Conservation (phyloP, 202 grass and related monocot genomes). For the Eragrostis tef region DNA sequence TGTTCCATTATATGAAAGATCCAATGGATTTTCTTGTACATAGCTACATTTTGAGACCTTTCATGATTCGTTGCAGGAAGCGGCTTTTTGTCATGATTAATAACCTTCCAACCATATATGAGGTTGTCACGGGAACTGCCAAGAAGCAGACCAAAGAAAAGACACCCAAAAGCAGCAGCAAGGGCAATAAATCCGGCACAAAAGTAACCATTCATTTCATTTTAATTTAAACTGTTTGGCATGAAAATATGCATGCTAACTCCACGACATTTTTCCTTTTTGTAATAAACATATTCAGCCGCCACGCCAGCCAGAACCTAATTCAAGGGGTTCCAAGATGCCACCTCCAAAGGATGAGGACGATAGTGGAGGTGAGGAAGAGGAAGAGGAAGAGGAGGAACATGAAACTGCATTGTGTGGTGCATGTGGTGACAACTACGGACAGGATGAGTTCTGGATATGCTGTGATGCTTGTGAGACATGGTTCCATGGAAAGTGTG, state of each 20-base stretch:
- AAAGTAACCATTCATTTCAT: slow-evolving; percentile 58
- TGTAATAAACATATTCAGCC: slow-evolving; percentile 43
- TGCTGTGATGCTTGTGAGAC: slow-evolving; percentile 94
- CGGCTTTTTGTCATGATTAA: slow-evolving; percentile 93
- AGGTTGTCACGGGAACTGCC: slow-evolving; percentile 79
- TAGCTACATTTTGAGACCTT: background rate
- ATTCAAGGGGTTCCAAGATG: slow-evolving; percentile 66
- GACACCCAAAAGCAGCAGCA: slow-evolving; percentile 60
- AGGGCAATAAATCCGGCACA: slow-evolving; percentile 77
- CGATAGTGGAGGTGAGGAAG: slow-evolving; percentile 67
- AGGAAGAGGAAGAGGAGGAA: slow-evolving; percentile 79
- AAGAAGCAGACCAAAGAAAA: slow-evolving; percentile 96
- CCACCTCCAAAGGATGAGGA: slow-evolving; percentile 70
- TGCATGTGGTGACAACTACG: slow-evolving; percentile 90
- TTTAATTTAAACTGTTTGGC: slow-evolving; percentile 15
- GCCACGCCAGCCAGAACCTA: slow-evolving; percentile 54
- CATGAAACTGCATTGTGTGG: slow-evolving; percentile 90
- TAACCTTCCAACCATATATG: slow-evolving; percentile 93
- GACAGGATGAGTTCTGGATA: slow-evolving; percentile 97
- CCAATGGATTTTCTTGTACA: slow-evolving; percentile 5
- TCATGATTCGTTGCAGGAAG: slow-evolving; percentile 67
- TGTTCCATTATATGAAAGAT: slow-evolving; percentile 28
- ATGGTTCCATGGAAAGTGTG: slow-evolving; percentile 99
- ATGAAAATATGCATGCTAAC: slow-evolving; percentile 10
- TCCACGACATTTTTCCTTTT: slow-evolving; percentile 26